phyloP scores from a whole-genome alignment of 805 yeast genomes.

The Saccharomycopsis selenospora region DNA sequence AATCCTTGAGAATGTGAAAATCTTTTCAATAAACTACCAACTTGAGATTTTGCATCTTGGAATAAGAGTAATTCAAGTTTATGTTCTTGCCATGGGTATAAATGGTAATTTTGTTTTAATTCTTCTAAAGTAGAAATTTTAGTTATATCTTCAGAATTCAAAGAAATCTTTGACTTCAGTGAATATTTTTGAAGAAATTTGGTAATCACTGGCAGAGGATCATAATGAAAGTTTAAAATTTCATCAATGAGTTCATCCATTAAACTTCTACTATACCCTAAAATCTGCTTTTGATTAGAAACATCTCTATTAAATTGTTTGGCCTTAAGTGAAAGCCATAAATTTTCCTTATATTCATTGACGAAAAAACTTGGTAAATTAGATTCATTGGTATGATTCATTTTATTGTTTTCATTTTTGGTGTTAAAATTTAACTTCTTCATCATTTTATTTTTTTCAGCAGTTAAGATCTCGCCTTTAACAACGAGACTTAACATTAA shows the following conservation, averaged over 20 bases:
- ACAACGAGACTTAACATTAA: slow-evolving; percentile 83
- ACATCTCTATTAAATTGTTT: slow-evolving; percentile 73
- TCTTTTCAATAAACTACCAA: slow-evolving; percentile 48
- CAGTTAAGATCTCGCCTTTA: slow-evolving; percentile 89
- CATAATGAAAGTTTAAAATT: slow-evolving; percentile 48
- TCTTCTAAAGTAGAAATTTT: background rate
- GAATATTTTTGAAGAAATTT: background rate
- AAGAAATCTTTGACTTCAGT: slow-evolving; percentile 39
- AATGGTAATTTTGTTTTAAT: background rate
- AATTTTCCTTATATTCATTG: slow-evolving; percentile 47
- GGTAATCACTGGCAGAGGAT: background rate
- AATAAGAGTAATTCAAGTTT: slow-evolving; percentile 8
- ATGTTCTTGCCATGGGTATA: slow-evolving; percentile 6
- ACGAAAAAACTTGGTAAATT: slow-evolving; percentile 12
- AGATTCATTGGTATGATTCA: slow-evolving; percentile 14
- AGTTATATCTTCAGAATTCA: no score
- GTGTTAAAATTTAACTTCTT: slow-evolving; percentile 12
- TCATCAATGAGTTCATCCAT: slow-evolving; percentile 70
- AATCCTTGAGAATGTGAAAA: slow-evolving; percentile 63
- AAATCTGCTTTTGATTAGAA: slow-evolving; percentile 66
- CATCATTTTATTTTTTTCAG: slow-evolving; percentile 76
- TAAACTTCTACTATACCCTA: slow-evolving; percentile 59
- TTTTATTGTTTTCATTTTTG: slow-evolving; percentile 10
- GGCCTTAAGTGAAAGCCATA: slow-evolving; percentile 86
- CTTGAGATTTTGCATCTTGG: slow-evolving; percentile 41